Evolutionary conservation across 495 filamentous ascomycete species (phyloP).

Genomic region (Aspergillus incahuasiensis): DNA sequence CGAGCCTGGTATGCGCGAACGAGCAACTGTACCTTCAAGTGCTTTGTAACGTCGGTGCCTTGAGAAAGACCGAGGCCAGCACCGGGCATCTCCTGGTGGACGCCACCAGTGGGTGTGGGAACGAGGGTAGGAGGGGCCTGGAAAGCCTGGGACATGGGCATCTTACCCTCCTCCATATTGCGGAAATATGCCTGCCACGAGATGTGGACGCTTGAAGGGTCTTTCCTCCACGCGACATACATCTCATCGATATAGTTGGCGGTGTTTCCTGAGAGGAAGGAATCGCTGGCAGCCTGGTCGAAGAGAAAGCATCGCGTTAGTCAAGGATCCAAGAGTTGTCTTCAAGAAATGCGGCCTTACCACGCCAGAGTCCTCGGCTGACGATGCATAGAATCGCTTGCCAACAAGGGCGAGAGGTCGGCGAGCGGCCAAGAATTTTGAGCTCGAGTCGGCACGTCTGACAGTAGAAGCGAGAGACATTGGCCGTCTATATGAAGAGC

Average conservation of each 20-base stretch:
- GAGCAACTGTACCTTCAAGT: conserved; percentile 96
- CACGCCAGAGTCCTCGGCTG: conserved; percentile 44
- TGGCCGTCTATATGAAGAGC: conserved; percentile 39
- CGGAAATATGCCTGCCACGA: conserved; percentile 99
- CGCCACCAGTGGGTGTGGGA: conserved; percentile 71
- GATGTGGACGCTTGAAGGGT: conserved; percentile 89
- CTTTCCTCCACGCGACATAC: conserved; percentile 95
- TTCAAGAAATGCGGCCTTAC: conserved; percentile 24
- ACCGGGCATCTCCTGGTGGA: conserved; percentile 68
- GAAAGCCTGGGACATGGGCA: conserved; percentile 96
- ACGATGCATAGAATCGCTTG: conserved; percentile 51
- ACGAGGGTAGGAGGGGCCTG: conserved; percentile 89
- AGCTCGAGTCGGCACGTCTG: conserved; percentile 39
- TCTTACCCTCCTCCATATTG: conserved; percentile 97
- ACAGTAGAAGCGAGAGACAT: conserved; percentile 44
- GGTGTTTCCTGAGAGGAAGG: conserved; percentile 88
- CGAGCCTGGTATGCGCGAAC: conserved; percentile 97
- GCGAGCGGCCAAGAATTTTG: conserved; percentile 42
- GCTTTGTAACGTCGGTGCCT: conserved; percentile 84
- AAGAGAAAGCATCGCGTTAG: conserved; percentile 19
- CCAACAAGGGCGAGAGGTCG: conserved; percentile 38
- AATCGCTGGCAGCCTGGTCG: conserved; percentile 79
- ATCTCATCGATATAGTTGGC: conserved; percentile 99
- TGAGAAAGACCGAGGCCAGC: conserved; percentile 60
- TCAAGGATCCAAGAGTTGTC: conserved; percentile 4